phyloP scores from a whole-genome alignment of 345 rosid genomes.

The Syzygium oleosum region DNA sequence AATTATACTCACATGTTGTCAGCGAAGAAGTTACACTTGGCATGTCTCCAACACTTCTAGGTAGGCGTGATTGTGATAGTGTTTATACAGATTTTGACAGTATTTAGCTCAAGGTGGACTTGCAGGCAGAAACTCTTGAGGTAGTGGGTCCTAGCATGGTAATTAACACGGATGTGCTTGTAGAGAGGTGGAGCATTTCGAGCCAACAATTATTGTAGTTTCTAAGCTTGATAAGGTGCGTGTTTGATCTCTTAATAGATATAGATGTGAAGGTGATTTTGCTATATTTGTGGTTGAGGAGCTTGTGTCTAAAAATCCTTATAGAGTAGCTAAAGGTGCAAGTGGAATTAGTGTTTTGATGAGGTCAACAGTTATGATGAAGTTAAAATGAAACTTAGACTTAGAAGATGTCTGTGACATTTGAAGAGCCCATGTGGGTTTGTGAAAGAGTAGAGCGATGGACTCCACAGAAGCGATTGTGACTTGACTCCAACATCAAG shows the following conservation, averaged over 20 bases:
- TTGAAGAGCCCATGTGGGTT: not conserved
- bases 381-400: not conserved
- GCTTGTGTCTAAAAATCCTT: not conserved
- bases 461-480: not conserved
- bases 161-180: not conserved
- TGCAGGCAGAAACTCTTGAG: not conserved
- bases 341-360: not conserved
- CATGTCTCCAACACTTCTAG: not conserved
- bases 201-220: fast-evolving
- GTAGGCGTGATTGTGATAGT: not conserved
- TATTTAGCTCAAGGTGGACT: not conserved
- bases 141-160: not conserved
- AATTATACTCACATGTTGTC: not conserved
- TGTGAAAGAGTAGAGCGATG: not conserved
- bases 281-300: not conserved
- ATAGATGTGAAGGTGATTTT: not conserved
- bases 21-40: not conserved
- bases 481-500: not conserved
- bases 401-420: not conserved
- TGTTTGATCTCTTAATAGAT: not conserved
- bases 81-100: not conserved
- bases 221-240: not conserved
- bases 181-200: not conserved
- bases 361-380: not conserved
- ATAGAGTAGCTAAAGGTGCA: not conserved